A percentile compares a stretch with the other conserved stretches of the same genome.
These are phyloP conservation scores for Phylloporus sp. DNA, from an alignment of 768 basidiomycete genomes.

Conservation along the genomic window DNA sequence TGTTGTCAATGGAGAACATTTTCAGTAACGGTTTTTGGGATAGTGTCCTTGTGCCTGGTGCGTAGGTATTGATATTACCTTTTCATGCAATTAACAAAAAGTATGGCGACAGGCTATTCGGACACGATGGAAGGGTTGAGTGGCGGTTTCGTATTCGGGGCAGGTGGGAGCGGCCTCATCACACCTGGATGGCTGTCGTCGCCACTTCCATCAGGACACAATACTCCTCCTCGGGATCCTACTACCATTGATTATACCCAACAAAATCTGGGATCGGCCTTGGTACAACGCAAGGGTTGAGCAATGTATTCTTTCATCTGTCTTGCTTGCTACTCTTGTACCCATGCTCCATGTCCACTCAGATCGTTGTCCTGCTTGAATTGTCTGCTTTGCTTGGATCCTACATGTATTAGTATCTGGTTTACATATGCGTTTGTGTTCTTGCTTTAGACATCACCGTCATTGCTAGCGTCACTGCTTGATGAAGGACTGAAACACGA, in stretches of 20 bases:
- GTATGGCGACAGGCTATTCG: slow-evolving; percentile 54
- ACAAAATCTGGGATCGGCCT: slow-evolving; percentile 21
- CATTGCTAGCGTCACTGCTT: no score
- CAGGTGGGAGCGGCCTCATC: slow-evolving; percentile 79
- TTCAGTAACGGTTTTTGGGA: slow-evolving; percentile 84
- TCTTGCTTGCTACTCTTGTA: slow-evolving; percentile 4
- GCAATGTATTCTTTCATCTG: neutral
- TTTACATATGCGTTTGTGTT: slow-evolving; percentile 17
- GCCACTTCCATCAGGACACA: slow-evolving; percentile 55
- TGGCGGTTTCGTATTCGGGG: slow-evolving; percentile 83
- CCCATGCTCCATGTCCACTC: neutral
- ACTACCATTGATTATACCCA: slow-evolving; percentile 25
- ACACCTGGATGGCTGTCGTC: slow-evolving; percentile 66
- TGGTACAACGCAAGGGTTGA: slow-evolving; percentile 28
- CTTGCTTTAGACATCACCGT: neutral
- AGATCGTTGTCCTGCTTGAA: neutral
- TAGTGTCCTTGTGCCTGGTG: slow-evolving; percentile 81
- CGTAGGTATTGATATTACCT: slow-evolving; percentile 22
- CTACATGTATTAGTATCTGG: slow-evolving; percentile 4
- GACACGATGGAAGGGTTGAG: slow-evolving; percentile 79
- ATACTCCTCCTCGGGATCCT: slow-evolving; percentile 34
- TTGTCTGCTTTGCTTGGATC: slow-evolving; percentile 12
- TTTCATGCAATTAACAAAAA: slow-evolving; percentile 3
- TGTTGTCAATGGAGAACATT: slow-evolving; percentile 80
- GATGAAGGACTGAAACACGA: no score